Evolutionary conservation across 805 yeast species (phyloP).

Genomic region (Myxozyma kluyveri): DNA sequence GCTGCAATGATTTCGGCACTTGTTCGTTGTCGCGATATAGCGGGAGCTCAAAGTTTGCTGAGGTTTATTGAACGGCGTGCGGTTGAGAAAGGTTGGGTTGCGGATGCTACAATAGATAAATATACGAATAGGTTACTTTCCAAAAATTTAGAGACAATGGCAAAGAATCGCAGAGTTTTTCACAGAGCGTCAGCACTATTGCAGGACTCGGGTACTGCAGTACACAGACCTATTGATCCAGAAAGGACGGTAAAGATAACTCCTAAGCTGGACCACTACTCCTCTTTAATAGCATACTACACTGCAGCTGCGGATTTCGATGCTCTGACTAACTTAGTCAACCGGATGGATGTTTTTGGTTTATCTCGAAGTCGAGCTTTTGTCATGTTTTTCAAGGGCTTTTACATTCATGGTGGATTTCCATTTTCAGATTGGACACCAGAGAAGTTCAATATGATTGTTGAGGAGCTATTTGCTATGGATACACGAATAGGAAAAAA

Average conservation of each 20-base stretch:
- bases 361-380: conserved; percentile 14
- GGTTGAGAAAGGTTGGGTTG: conserved; percentile 9
- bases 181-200: not conserved
- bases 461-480: conserved; percentile 7
- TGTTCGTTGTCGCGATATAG: conserved; percentile 29
- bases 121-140: not conserved
- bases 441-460: conserved; percentile 15
- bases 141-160: conserved; percentile 9
- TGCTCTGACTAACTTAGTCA: conserved; percentile 22
- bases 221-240: conserved; percentile 8
- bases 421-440: conserved; percentile 17
- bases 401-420: conserved; percentile 12
- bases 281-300: conserved; percentile 31
- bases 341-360: conserved; percentile 26
- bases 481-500: not conserved
- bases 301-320: conserved; percentile 28
- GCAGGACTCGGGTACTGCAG: not conserved
- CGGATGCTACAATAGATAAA: conserved; percentile 2
- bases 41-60: conserved; percentile 33
- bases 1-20: conserved; percentile 31
- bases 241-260: conserved; percentile 26
- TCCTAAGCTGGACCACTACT: conserved; percentile 29
- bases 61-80: conserved; percentile 18
- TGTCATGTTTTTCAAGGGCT: conserved; percentile 20
- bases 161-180: not conserved